Conservation (phyloP, 2,329 filamentous ascomycete genomes). For the Xylaria sp. region DNA sequence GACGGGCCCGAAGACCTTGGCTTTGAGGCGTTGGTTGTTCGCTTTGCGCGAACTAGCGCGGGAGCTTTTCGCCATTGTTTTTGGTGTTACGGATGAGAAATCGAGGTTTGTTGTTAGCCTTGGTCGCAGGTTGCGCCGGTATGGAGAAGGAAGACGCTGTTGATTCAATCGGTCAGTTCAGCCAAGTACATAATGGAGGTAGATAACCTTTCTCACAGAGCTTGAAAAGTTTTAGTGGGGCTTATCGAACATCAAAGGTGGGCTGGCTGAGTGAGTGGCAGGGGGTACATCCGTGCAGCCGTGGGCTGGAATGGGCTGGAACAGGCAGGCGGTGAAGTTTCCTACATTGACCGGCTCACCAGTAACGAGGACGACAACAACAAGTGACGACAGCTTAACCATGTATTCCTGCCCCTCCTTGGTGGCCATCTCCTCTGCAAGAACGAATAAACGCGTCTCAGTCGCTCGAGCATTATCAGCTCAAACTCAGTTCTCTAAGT, state of each 20-base stretch:
- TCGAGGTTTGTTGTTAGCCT: not conserved
- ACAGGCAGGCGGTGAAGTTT: constrained; percentile 40
- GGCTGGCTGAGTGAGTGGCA: not conserved
- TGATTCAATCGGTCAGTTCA: too few relatives aligned
- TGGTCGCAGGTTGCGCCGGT: too few relatives aligned
- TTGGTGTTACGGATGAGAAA: not conserved
- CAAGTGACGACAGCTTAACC: constrained; percentile 32
- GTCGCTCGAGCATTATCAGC: constrained; percentile 25
- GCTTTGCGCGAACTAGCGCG: constrained; percentile 82
- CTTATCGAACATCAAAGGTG: constrained; percentile 33
- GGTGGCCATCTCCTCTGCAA: constrained; percentile 16
- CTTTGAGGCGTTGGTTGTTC: constrained; percentile 84
- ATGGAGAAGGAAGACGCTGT: too few relatives aligned
- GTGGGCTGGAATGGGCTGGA: not conserved
- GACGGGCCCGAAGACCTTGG: constrained; percentile 84
- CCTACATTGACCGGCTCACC: constrained; percentile 24
- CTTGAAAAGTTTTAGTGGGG: constrained; percentile 39
- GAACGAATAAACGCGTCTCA: constrained; percentile 13
- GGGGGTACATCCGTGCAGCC: not conserved
- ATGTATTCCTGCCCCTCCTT: constrained; percentile 7
- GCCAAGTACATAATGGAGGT: too few relatives aligned
- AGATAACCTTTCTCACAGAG: too few relatives aligned
- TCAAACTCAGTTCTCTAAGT: not conserved
- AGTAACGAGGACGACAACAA: constrained; percentile 30
- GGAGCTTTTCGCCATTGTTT: constrained; percentile 84